Base-by-base conservation (phyloP, 768 basidiomycete genomes). In the Vararia minispora region DNA sequence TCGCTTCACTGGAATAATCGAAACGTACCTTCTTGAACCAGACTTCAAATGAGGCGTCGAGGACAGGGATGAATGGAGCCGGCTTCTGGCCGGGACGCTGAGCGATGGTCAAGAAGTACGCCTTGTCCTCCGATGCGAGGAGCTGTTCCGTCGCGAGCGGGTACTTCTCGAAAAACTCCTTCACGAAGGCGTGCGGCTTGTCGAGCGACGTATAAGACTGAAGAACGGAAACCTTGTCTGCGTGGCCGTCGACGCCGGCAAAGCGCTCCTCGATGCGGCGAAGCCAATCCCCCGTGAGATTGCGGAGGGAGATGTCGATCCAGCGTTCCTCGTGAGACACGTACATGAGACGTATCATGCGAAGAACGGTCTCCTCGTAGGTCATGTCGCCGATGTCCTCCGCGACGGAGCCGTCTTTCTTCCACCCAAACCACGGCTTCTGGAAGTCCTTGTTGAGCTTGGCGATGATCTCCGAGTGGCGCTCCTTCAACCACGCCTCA, bases 61-160 rank as follows among this genome's bases (percentile, higher is more conserved):
- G 74, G 22, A 99, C 79, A 4, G 94, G 92, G 50, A 99, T 95
- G 68, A 97, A 99, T 0, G 95, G 95, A 6, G 82, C 94, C 1
- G 95, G 95, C 62, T 98, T 99, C 69, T 99, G 95, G 3, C 90
- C 91, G 10, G 89, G 87, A 33, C 95, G 75, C 60, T 99, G 94
- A 17, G 88, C 70, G 52, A 99, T 98, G 24, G 88, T 83, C 27
- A 98, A 74, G 77, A 99, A 98, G 64, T 79, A 99, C 0, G 89
- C 88, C 35, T 82, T 78, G 59, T 98, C 95, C 58, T 97, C 92
- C 6, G 87, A 75, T 9, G 90, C 84, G 39, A 99, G 72, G 33
- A 97, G 75, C 53, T 97, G 92, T 46, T 76, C 70, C 25, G 72
- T 74, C 4, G 90, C 91, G 17, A 79, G 64, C 11, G 86, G 74